Conservation (phyloP, 2,329 filamentous ascomycete species). For the Alternaria gansuensis region DNA sequence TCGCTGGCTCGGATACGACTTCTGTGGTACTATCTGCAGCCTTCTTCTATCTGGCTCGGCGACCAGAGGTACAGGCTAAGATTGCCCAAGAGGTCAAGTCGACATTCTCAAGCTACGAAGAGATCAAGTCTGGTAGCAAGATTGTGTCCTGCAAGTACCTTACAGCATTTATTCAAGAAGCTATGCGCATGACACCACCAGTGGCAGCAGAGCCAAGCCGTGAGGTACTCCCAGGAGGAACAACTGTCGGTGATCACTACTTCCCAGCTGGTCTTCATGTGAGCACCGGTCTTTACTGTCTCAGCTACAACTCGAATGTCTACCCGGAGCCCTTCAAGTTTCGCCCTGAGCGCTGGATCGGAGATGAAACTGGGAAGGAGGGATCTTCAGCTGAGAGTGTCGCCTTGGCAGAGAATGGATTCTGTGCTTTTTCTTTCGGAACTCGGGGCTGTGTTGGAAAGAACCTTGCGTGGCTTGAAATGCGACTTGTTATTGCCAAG, state of each 20-base stretch:
- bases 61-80: slow-evolving; percentile 27
- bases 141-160: slow-evolving; percentile 35
- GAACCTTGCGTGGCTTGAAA: slow-evolving; percentile 42
- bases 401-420: slow-evolving; percentile 25
- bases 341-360: slow-evolving; percentile 41
- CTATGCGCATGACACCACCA: slow-evolving; percentile 35
- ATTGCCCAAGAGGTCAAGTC: slow-evolving; percentile 30
- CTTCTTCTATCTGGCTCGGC: slow-evolving; percentile 34
- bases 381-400: slow-evolving; percentile 29
- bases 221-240: slow-evolving; percentile 34
- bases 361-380: slow-evolving; percentile 21
- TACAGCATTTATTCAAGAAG: slow-evolving; percentile 34
- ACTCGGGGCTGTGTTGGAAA: slow-evolving; percentile 45
- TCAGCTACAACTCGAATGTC: slow-evolving; percentile 28
- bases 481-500: slow-evolving; percentile 40
- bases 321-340: slow-evolving; percentile 37
- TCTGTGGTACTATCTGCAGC: slow-evolving; percentile 29
- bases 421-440: slow-evolving; percentile 40
- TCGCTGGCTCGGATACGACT: slow-evolving; percentile 39
- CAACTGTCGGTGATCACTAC: slow-evolving; percentile 30
- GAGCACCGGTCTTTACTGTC: slow-evolving; percentile 27
- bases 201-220: slow-evolving; percentile 32
- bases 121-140: slow-evolving; percentile 31
- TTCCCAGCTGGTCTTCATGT: slow-evolving; percentile 30
- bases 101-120: slow-evolving; percentile 29